A percentile compares a stretch with the other conserved stretches of the same genome.
Evolutionary conservation across 805 yeast genomes (phyloP).

Genomic region (Cyberlindnera mrakii): DNA sequence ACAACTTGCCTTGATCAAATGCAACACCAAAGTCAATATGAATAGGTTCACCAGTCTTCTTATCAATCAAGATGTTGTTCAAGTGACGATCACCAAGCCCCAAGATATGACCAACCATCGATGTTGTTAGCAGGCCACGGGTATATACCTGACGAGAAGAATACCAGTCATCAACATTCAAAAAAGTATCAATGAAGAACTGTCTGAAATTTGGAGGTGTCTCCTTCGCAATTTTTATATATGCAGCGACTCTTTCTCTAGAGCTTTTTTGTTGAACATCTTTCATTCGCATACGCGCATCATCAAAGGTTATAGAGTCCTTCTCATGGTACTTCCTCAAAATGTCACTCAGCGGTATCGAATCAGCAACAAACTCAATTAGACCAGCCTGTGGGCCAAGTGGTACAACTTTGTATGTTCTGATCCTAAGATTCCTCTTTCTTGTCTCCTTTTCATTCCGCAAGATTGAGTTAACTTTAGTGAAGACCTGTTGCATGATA

Average conservation of each 20-base stretch:
- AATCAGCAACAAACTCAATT: slow-evolving; percentile 81
- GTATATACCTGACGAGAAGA: slow-evolving; percentile 56
- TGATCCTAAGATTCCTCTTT: slow-evolving; percentile 50
- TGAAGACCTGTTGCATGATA: slow-evolving; percentile 95
- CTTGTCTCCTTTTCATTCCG: slow-evolving; percentile 48
- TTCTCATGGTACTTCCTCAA: slow-evolving; percentile 56
- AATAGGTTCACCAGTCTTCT: slow-evolving; percentile 80
- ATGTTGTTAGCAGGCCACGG: slow-evolving; percentile 75
- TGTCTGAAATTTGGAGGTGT: slow-evolving; percentile 63
- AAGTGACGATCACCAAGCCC: slow-evolving; percentile 97
- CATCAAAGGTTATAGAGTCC: slow-evolving; percentile 42
- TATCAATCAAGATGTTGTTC: slow-evolving; percentile 82
- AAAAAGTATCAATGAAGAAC: slow-evolving; percentile 65
- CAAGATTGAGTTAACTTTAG: slow-evolving; percentile 70
- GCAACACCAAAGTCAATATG: slow-evolving; percentile 97
- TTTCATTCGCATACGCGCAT: slow-evolving; percentile 63
- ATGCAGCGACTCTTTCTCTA: slow-evolving; percentile 39
- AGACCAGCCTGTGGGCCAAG: slow-evolving; percentile 83
- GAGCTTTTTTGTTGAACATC: slow-evolving; percentile 41
- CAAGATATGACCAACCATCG: slow-evolving; percentile 80
- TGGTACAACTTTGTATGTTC: slow-evolving; percentile 89
- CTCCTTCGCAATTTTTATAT: slow-evolving; percentile 38
- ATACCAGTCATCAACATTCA: slow-evolving; percentile 72
- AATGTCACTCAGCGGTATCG: slow-evolving; percentile 65
- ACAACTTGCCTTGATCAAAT: slow-evolving; percentile 83